A percentile compares a stretch with the other conserved stretches of the same genome.
phyloP scores from a whole-genome alignment of 1,139 yeast genomes.

The Yamadazyma epiphylla region DNA sequence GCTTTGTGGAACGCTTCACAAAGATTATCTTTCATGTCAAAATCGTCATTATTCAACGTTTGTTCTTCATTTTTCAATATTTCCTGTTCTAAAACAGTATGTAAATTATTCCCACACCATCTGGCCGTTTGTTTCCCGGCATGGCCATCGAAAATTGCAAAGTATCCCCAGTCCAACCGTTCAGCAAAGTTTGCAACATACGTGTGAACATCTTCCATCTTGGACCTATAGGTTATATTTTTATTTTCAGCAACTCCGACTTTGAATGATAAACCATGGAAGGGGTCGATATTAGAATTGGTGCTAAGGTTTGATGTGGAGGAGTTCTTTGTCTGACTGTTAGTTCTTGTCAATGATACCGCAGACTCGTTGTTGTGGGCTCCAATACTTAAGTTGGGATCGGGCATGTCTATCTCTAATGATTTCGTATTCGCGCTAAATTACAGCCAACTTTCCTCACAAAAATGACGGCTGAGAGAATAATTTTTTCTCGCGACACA shows the following conservation, averaged over 20 bases:
- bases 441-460: too few relatives aligned
- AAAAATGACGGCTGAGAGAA: too few relatives aligned
- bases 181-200: slow-evolving; percentile 91
- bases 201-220: slow-evolving; percentile 97
- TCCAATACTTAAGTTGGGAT: too few relatives aligned
- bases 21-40: slow-evolving; percentile 48
- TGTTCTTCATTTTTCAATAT: slow-evolving; percentile 22
- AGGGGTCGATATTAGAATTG: slow-evolving; percentile 26
- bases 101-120: slow-evolving; percentile 91
- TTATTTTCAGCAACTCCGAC: slow-evolving; percentile 92
- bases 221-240: slow-evolving; percentile 72
- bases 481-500: too few relatives aligned
- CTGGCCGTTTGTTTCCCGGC: slow-evolving; percentile 93
- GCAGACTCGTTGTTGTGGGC: slow-evolving; percentile 11
- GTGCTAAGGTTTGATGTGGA: slow-evolving; percentile 13
- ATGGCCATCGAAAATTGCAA: slow-evolving; percentile 96
- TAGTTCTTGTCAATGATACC: slow-evolving; percentile 9
- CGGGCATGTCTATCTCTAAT: too few relatives aligned
- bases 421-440: too few relatives aligned
- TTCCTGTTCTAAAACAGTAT: slow-evolving; percentile 56
- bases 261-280: slow-evolving; percentile 54
- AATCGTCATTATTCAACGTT: slow-evolving; percentile 1
- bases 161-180: slow-evolving; percentile 87
- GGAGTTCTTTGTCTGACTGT: slow-evolving; percentile 10
- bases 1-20: slow-evolving; percentile 66